A percentile compares a stretch with the other conserved stretches of the same genome.
phyloP scores from a whole-genome alignment of 2,329 filamentous ascomycete species.

The Biscogniauxia mediterranea region DNA sequence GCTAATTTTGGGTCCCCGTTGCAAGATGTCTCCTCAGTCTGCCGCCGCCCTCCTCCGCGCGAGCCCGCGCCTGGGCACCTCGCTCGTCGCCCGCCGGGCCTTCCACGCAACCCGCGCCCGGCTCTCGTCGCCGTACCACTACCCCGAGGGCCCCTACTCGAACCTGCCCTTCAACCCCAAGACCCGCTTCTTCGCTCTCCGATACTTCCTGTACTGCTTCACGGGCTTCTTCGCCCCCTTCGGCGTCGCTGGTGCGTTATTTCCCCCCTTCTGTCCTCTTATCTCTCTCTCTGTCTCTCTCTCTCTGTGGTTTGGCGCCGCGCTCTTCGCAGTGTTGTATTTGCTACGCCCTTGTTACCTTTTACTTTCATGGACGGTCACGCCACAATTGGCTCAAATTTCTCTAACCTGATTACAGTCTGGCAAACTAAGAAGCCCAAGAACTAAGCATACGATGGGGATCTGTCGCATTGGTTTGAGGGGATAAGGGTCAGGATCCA shows the following conservation, averaged over 20 bases:
- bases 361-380: no score
- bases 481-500: neutral
- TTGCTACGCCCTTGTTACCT: no score
- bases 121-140: conserved; percentile 92
- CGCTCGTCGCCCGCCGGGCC: conserved; percentile 79
- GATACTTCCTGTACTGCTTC: conserved; percentile 74
- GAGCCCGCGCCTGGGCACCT: conserved; percentile 60
- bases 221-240: conserved; percentile 61
- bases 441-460: conserved; percentile 31
- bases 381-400: conserved; percentile 9
- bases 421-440: conserved; percentile 51
- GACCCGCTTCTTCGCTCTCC: conserved; percentile 77
- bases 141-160: conserved; percentile 90
- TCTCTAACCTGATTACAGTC: conserved; percentile 34
- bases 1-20: conserved; percentile 38
- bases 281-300: no score
- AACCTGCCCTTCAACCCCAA: conserved; percentile 98
- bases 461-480: conserved; percentile 1
- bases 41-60: conserved; percentile 60
- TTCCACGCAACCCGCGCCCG: conserved; percentile 89
- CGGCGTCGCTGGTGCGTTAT: conserved; percentile 58
- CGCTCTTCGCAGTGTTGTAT: no score
- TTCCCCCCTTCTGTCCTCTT: conserved; percentile 7
- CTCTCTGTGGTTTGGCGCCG: no score
- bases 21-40: conserved; percentile 76